These are phyloP conservation scores for Beauveria australis DNA, from an alignment of 2,329 filamentous ascomycete genomes.

Conservation along the genomic window DNA sequence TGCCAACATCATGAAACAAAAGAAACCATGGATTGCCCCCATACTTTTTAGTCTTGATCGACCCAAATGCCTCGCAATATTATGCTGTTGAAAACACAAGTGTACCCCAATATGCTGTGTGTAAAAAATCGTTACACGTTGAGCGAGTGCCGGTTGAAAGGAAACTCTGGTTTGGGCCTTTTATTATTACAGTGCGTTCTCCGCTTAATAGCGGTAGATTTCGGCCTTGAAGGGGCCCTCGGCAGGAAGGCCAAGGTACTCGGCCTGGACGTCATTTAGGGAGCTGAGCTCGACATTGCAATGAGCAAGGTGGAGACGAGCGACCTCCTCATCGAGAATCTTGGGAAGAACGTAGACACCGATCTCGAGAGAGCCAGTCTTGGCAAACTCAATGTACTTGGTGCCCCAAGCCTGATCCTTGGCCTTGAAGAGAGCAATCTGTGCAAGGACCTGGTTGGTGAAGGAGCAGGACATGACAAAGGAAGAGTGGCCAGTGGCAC, in stretches of 20 bases:
- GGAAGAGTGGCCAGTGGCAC: constrained; percentile 96
- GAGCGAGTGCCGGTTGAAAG: constrained; percentile 29
- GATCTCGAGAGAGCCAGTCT: constrained; percentile 79
- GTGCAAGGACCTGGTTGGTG: constrained; percentile 99
- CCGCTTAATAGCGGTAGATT: constrained; percentile 47
- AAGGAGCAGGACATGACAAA: constrained; percentile 99
- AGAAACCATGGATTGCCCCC: constrained; percentile 18
- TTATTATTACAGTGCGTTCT: constrained; percentile 21
- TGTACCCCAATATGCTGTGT: constrained; percentile 25
- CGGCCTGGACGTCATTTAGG: constrained; percentile 78
- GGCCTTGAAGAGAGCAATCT: constrained; percentile 97
- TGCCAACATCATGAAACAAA: constrained; percentile 13
- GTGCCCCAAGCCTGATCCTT: constrained; percentile 76
- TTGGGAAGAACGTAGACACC: constrained; percentile 97
- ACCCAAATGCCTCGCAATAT: constrained; percentile 32
- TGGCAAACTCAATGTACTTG: constrained; percentile 96
- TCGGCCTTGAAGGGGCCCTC: constrained; percentile 97
- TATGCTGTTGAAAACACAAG: constrained; percentile 37
- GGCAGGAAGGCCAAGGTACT: constrained; percentile 80
- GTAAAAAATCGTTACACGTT: constrained; percentile 28
- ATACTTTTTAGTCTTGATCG: constrained; percentile 18
- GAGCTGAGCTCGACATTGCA: constrained; percentile 89
- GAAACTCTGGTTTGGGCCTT: constrained; percentile 22
- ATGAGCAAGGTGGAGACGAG: constrained; percentile 84
- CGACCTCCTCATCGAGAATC: constrained; percentile 98